A percentile compares a stretch with the other conserved stretches of the same genome.
Conservation (phyloP, 805 yeast genomes). For the Diddensiella caesifluorescens region DNA sequence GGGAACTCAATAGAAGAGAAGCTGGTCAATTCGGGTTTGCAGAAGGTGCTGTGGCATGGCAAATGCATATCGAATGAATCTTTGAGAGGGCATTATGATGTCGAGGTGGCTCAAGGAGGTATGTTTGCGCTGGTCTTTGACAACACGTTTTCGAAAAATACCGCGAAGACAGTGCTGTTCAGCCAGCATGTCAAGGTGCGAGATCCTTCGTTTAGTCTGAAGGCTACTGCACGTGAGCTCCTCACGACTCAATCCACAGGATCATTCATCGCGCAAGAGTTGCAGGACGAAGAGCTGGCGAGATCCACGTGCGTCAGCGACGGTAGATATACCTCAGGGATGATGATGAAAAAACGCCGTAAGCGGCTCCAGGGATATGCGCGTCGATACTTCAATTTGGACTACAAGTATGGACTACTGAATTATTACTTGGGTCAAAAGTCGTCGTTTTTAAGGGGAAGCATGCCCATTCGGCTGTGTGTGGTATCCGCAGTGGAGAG, state of each 20-base stretch:
- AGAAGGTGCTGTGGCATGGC: slow-evolving; percentile 50
- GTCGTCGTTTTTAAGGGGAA: slow-evolving; percentile 76
- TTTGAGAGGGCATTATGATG: slow-evolving; percentile 57
- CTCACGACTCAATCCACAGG: background rate
- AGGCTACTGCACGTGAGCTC: background rate
- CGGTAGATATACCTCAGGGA: slow-evolving; percentile 61
- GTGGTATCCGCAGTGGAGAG: slow-evolving; percentile 75
- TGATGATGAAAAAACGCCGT: slow-evolving; percentile 71
- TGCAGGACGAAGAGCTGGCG: background rate
- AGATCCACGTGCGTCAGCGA: slow-evolving; percentile 19
- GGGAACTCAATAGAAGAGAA: slow-evolving; percentile 37
- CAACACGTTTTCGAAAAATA: slow-evolving; percentile 82
- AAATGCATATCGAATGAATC: slow-evolving; percentile 55
- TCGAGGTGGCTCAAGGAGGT: slow-evolving; percentile 48
- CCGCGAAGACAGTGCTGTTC: slow-evolving; percentile 74
- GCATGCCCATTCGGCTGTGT: slow-evolving; percentile 79
- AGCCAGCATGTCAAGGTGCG: slow-evolving; percentile 37
- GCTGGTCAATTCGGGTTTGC: slow-evolving; percentile 49
- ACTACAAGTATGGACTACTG: slow-evolving; percentile 73
- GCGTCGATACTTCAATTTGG: slow-evolving; percentile 77
- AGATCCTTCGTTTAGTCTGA: background rate
- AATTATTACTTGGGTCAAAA: slow-evolving; percentile 72
- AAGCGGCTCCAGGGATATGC: slow-evolving; percentile 83
- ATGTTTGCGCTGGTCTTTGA: slow-evolving; percentile 86
- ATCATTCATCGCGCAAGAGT: background rate